Percentiles rank a stretch among this genome's conserved stretches.
phyloP scores from a whole-genome alignment of 371 early-diverging fungal species.

The Mortierella sp. region DNA sequence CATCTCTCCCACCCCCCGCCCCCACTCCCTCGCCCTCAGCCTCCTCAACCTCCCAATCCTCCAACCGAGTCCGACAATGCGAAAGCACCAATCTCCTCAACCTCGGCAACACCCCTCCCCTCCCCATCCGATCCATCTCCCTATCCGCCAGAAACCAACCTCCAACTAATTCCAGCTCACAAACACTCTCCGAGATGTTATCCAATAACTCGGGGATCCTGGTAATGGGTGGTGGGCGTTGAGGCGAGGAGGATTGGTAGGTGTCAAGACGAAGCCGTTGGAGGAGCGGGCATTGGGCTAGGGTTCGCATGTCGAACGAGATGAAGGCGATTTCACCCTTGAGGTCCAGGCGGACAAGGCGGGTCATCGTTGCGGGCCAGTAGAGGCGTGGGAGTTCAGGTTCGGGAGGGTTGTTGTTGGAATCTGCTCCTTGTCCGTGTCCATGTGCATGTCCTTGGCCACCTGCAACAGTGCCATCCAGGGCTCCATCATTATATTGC shows the following conservation, averaged over 20 bases:
- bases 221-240: too few relatives aligned
- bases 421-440: neutral
- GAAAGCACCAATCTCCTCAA: conserved; percentile 15
- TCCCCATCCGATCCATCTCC: conserved; percentile 10
- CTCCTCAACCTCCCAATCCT: neutral
- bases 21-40: neutral
- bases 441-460: neutral
- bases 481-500: neutral
- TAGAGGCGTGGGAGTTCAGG: neutral
- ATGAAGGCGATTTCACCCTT: conserved; percentile 22
- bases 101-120: neutral
- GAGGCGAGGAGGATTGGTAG: conserved; percentile 11
- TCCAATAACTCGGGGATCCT: conserved; percentile 3
- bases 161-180: conserved; percentile 22
- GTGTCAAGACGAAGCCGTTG: conserved; percentile 17
- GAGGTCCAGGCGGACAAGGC: conserved; percentile 15
- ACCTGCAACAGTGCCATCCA: neutral
- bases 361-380: conserved; percentile 8
- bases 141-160: conserved; percentile 22
- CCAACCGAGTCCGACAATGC: conserved; percentile 10
- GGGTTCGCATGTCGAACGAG: conserved; percentile 15
- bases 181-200: neutral
- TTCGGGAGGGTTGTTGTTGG: neutral
- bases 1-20: neutral
- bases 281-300: conserved; percentile 12